These are phyloP conservation scores for Solanum dulcamara DNA, from an alignment of 257 asterid genomes.

Conservation along the genomic window DNA sequence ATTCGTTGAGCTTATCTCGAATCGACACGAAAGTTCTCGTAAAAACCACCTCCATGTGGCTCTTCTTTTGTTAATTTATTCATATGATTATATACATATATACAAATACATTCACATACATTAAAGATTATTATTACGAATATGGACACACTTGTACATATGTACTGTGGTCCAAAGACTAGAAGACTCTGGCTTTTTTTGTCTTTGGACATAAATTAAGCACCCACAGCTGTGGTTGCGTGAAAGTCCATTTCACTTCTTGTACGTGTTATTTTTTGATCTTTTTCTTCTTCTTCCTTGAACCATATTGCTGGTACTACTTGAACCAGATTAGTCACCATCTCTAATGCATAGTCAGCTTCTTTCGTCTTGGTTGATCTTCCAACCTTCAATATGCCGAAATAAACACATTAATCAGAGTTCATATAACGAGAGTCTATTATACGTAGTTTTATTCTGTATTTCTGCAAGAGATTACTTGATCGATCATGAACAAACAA, in stretches of 20 bases:
- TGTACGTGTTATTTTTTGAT: conserved; percentile 8
- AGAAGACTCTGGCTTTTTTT: not conserved
- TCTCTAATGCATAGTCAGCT: conserved; percentile 66
- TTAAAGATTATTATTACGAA: not conserved
- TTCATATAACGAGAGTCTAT: not conserved
- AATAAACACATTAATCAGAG: not conserved
- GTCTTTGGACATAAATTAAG: conserved; percentile 16
- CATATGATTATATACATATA: not conserved
- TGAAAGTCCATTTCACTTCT: conserved; percentile 43
- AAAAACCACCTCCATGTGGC: not conserved
- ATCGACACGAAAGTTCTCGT: not conserved
- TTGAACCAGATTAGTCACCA: conserved; percentile 30
- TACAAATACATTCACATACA: not conserved
- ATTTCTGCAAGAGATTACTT: not conserved
- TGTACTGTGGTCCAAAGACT: not conserved
- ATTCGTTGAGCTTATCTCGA: not conserved
- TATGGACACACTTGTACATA: not conserved
- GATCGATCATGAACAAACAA: no score
- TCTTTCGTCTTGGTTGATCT: conserved; percentile 40
- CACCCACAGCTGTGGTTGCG: conserved; percentile 51
- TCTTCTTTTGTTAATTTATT: not conserved
- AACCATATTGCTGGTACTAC: conserved; percentile 71
- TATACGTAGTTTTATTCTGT: not conserved
- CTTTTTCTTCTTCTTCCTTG: conserved; percentile 14
- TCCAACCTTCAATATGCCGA: conserved; percentile 40